These are phyloP conservation scores for Aspergillus amoenus DNA, from an alignment of 2,329 filamentous ascomycete species.

Conservation along the genomic window DNA sequence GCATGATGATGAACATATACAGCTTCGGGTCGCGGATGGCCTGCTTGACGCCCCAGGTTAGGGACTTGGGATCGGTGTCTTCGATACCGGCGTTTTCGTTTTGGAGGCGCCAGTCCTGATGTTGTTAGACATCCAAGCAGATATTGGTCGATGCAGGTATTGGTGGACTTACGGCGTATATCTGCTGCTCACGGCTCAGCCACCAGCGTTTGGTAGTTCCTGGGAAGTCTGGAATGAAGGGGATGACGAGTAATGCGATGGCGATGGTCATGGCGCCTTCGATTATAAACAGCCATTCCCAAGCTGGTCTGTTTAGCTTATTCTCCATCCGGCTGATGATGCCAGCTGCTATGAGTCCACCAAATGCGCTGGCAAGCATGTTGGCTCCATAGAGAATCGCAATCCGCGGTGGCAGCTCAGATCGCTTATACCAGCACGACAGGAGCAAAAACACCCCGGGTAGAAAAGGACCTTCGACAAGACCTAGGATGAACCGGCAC, in stretches of 20 bases:
- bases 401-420: background rate
- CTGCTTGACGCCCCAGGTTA: constrained; percentile 2
- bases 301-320: background rate
- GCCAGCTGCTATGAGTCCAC: background rate
- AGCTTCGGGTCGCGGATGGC: constrained; percentile 3
- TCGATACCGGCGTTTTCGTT: constrained; percentile 3
- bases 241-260: background rate
- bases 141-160: too few relatives aligned
- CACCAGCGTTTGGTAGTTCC: background rate
- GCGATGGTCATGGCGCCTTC: constrained; percentile 3
- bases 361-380: constrained; percentile 1
- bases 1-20: constrained; percentile 3
- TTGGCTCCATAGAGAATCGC: constrained; percentile 1
- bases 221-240: constrained; percentile 2
- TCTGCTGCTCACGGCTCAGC: background rate
- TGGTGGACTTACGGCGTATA: background rate
- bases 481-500: background rate
- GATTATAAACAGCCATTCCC: constrained; percentile 7
- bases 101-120: background rate
- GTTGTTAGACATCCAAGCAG: background rate
- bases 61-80: background rate
- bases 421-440: constrained; percentile 2
- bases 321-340: constrained; percentile 6
- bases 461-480: background rate
- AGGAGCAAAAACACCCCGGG: background rate